Conservation (phyloP, 1,284 basidiomycete genomes). For the Cutaneotrichosporon sp. region DNA sequence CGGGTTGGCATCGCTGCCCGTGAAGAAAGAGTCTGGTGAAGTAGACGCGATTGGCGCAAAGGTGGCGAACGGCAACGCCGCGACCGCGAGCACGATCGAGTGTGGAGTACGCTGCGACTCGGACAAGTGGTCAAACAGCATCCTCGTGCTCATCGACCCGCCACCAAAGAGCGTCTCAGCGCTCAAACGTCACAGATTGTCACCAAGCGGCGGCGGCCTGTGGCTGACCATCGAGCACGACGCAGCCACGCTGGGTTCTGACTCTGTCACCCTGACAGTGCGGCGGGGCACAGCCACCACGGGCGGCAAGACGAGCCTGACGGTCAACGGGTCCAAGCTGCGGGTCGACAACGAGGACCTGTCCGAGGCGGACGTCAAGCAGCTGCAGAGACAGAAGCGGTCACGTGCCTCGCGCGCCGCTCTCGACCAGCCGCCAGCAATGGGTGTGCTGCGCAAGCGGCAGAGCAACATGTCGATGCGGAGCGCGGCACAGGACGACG, state of each 20-base stretch:
- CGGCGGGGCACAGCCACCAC: slow-evolving; percentile 61
- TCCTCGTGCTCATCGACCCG: slow-evolving; percentile 92
- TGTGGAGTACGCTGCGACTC: slow-evolving; percentile 93
- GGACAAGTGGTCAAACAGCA: slow-evolving; percentile 82
- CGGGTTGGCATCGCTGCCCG: too few species aligned
- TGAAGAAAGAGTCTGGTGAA: background rate
- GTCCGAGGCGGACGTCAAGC: slow-evolving; percentile 82
- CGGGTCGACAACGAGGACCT: slow-evolving; percentile 90
- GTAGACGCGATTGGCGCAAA: slow-evolving; percentile 10
- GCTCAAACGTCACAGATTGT: slow-evolving; percentile 82
- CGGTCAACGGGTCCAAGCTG: slow-evolving; percentile 85
- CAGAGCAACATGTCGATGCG: slow-evolving; percentile 37
- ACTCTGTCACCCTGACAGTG: slow-evolving; percentile 67
- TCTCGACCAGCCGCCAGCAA: slow-evolving; percentile 84
- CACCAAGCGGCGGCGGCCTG: slow-evolving; percentile 85
- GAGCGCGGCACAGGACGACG: slow-evolving; percentile 15
- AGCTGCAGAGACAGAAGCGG: slow-evolving; percentile 78
- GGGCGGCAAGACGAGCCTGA: slow-evolving; percentile 68
- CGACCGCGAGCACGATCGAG: slow-evolving; percentile 61
- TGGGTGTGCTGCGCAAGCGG: slow-evolving; percentile 65
- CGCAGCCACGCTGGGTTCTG: slow-evolving; percentile 70
- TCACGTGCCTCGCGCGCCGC: slow-evolving; percentile 84
- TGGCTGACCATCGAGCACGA: slow-evolving; percentile 95
- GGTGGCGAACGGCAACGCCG: slow-evolving; percentile 1
- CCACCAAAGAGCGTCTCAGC: slow-evolving; percentile 83